Percentiles rank a stretch among this genome's conserved stretches.
These are phyloP conservation scores for Emmonsiellopsis sp. DNA, from an alignment of 2,329 filamentous ascomycete genomes.

Conservation along the genomic window DNA sequence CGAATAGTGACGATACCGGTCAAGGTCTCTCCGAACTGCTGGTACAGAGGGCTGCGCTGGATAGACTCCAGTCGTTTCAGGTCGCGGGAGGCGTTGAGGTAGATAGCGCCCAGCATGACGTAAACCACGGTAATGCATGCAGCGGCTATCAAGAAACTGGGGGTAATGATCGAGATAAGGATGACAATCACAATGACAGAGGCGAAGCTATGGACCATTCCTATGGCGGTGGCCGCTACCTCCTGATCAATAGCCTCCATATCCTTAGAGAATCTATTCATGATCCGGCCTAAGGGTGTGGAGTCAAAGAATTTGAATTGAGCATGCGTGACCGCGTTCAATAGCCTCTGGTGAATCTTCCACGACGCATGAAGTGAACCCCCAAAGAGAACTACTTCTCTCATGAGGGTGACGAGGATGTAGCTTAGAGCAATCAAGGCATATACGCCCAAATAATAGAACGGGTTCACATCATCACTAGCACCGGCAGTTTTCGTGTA, in stretches of 20 bases:
- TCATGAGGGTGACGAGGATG: constrained; percentile 68
- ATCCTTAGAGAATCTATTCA: constrained; percentile 98
- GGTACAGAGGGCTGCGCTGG: constrained; percentile 87
- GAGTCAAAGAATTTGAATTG: constrained; percentile 98
- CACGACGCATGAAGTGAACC: constrained; percentile 83
- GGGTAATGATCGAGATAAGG: constrained; percentile 80
- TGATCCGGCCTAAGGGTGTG: constrained; percentile 87
- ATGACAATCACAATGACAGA: constrained; percentile 75
- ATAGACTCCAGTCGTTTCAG: constrained; percentile 92
- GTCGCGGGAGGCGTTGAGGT: constrained; percentile 86
- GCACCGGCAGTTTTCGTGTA: constrained; percentile 11
- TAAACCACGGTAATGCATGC: constrained; percentile 78
- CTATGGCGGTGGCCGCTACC: constrained; percentile 82
- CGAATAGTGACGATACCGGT: constrained; percentile 93
- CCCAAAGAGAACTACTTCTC: constrained; percentile 84
- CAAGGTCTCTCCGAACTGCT: constrained; percentile 94
- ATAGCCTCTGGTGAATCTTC: constrained; percentile 69
- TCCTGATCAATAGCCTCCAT: constrained; percentile 93
- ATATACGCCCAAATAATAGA: constrained; percentile 77
- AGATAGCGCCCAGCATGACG: constrained; percentile 73
- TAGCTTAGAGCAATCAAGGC: constrained; percentile 69
- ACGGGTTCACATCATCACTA: constrained; percentile 56
- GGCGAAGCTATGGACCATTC: constrained; percentile 56
- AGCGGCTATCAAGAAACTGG: constrained; percentile 78
- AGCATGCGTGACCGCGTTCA: constrained; percentile 71